These are phyloP conservation scores for Rhodotorula sp. DNA, from an alignment of 1,284 basidiomycete genomes.

Conservation along the genomic window DNA sequence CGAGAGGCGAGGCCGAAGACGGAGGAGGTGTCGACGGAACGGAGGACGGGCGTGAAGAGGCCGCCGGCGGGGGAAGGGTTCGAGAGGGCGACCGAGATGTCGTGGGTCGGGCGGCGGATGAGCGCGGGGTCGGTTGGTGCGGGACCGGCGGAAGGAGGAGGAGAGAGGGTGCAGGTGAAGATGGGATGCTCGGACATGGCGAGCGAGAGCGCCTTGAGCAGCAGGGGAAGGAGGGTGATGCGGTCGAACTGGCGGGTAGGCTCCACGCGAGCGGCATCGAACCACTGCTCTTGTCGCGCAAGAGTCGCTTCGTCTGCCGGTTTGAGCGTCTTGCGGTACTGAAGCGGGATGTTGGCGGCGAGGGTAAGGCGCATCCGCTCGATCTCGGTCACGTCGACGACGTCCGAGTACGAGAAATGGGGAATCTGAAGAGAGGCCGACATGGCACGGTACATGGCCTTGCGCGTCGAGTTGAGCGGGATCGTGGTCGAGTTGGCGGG, in stretches of 20 bases:
- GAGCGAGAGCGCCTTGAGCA: constrained; percentile 78
- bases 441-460: constrained; percentile 50
- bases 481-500: constrained; percentile 11
- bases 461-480: constrained; percentile 43
- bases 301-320: constrained; percentile 13
- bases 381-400: constrained; percentile 75
- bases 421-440: constrained; percentile 56
- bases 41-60: constrained; percentile 79
- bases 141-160: constrained; percentile 30
- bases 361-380: constrained; percentile 68
- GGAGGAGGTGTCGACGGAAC: constrained; percentile 59
- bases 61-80: constrained; percentile 62
- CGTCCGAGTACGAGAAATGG: constrained; percentile 77
- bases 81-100: constrained; percentile 71
- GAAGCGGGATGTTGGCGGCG: constrained; percentile 66
- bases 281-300: constrained; percentile 9
- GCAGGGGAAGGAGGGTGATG: constrained; percentile 77
- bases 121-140: constrained; percentile 55
- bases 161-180: constrained; percentile 54
- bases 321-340: constrained; percentile 53
- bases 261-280: constrained; percentile 8
- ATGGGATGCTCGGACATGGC: constrained; percentile 81
- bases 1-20: constrained; percentile 66
- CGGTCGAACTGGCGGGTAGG: constrained; percentile 57
- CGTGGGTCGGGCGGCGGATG: constrained; percentile 49